Base-by-base conservation (phyloP, 495 filamentous ascomycete genomes). In the Pyrenopolyporus hunteri region DNA sequence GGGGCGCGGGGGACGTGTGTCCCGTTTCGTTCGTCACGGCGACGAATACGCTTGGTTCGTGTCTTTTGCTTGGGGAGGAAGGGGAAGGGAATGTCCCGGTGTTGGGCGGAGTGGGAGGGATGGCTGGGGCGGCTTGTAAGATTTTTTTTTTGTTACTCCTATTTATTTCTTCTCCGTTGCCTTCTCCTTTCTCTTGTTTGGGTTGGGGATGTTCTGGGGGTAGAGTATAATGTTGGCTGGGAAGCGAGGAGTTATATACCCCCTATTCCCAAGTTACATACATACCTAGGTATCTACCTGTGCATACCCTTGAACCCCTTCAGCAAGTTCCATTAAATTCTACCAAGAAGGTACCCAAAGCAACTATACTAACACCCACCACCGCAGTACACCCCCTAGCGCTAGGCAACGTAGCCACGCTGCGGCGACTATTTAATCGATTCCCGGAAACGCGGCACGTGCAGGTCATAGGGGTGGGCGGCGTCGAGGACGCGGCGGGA, bases 11-110 rank as follows among this genome's bases (percentile, higher is more conserved):
- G 31, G 32, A 0, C 4, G 20, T 6, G 14, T 76, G 71, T 17
- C 76, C 77, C 0, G 68, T 89, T 1, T 76, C 74, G 22, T 91
- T 91, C 71, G 75, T 91, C 57, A 90, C 87, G 4, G 79, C 87
- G 3, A 87, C 83, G 11, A 91, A 91, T 61, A 90, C 88, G 5
- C 82, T 91, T 0, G 88, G 89, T 1, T 82, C 78, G 6, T 89
- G 81, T 48, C 74, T 91, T 2, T 70, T 88, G 6, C 68, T 89
- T 0, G 52, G 37, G n/a, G 45, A 20, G 11, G 17, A 11, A 1
- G 19, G 9, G 39, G 20, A 25, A 5, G 32, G 35, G 28, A 35
- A 35, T 16, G 5, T 16, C 9, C 19, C 29, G 10, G 29, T 8
- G 16, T 25, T 49, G 16, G 45, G 23, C n/a, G 86, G 87, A 0